Conservation (phyloP, 768 basidiomycete genomes). For the Cystofilobasidium ferigula region DNA sequence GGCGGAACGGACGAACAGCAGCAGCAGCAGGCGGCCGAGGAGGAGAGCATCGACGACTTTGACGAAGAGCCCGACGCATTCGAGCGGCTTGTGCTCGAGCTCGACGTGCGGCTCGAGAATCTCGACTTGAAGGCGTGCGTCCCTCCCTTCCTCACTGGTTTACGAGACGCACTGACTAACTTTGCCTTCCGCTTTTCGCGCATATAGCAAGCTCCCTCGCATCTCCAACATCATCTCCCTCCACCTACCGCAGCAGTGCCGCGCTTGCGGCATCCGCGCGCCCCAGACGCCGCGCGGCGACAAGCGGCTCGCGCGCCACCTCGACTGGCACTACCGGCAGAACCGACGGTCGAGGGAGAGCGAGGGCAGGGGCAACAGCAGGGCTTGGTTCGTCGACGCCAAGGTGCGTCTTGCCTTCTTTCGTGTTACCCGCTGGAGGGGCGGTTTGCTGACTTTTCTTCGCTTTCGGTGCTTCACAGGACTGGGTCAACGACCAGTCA, state of each 20-base stretch:
- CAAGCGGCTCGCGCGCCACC: constrained; percentile 7
- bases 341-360: constrained; percentile 22
- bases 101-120: constrained; percentile 6
- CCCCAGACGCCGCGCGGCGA: constrained; percentile 1
- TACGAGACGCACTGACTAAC: too few relatives aligned
- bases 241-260: constrained; percentile 21
- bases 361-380: constrained; percentile 23
- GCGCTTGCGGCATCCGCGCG: constrained; percentile 16
- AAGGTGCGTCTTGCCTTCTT: constrained; percentile 13
- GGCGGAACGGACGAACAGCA: background rate
- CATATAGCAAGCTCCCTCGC: constrained; percentile 8
- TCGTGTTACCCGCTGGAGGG: background rate
- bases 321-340: constrained; percentile 24
- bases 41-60: background rate
- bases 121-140: constrained; percentile 23
- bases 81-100: constrained; percentile 15
- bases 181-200: background rate
- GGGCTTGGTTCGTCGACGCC: constrained; percentile 26
- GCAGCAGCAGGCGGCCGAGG: background rate
- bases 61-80: constrained; percentile 21
- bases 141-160: background rate
- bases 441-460: background rate
- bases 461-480: background rate
- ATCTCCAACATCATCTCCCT: constrained; percentile 12
- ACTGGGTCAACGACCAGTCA: constrained; percentile 14